These are phyloP conservation scores for Hysterium pulicare DNA, from an alignment of 2,329 filamentous ascomycete species.

Conservation along the genomic window DNA sequence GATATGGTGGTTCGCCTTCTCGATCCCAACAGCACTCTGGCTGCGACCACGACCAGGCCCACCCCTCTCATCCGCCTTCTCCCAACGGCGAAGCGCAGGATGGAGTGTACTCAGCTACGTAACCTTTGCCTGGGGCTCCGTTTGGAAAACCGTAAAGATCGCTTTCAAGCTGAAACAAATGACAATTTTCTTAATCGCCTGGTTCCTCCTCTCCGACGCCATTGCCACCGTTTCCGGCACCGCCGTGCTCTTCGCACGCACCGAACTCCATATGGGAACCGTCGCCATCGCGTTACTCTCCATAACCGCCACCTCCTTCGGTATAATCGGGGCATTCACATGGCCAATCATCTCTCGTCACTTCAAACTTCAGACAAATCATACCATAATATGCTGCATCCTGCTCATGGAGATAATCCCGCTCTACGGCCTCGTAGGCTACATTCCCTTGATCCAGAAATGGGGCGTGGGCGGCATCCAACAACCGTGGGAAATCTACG, in stretches of 20 bases:
- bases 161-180: slow-evolving; percentile 68
- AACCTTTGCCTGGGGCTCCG: slow-evolving; percentile 74
- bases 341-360: slow-evolving; percentile 75
- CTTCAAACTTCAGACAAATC: slow-evolving; percentile 67
- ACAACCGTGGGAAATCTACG: slow-evolving; percentile 89
- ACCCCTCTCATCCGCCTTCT: slow-evolving; percentile 50
- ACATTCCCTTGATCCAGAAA: slow-evolving; percentile 68
- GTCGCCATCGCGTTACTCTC: slow-evolving; percentile 84
- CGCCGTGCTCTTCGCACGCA: slow-evolving; percentile 89
- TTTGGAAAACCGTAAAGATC: slow-evolving; percentile 72
- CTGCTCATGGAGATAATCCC: slow-evolving; percentile 84
- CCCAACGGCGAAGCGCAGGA: slow-evolving; percentile 10
- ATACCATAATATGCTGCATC: slow-evolving; percentile 82
- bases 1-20: slow-evolving; percentile 84
- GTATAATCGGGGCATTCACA: slow-evolving; percentile 81
- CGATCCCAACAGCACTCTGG: slow-evolving; percentile 80
- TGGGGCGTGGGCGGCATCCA: slow-evolving; percentile 78
- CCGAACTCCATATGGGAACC: slow-evolving; percentile 80
- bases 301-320: slow-evolving; percentile 79
- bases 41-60: slow-evolving; percentile 80
- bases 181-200: slow-evolving; percentile 73
- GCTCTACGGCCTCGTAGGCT: slow-evolving; percentile 80
- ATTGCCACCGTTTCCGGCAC: slow-evolving; percentile 93
- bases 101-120: slow-evolving; percentile 61
- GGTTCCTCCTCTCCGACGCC: slow-evolving; percentile 90